Conservation (phyloP, 2,329 filamentous ascomycete genomes). For the Ceratocystis lukuohia region DNA sequence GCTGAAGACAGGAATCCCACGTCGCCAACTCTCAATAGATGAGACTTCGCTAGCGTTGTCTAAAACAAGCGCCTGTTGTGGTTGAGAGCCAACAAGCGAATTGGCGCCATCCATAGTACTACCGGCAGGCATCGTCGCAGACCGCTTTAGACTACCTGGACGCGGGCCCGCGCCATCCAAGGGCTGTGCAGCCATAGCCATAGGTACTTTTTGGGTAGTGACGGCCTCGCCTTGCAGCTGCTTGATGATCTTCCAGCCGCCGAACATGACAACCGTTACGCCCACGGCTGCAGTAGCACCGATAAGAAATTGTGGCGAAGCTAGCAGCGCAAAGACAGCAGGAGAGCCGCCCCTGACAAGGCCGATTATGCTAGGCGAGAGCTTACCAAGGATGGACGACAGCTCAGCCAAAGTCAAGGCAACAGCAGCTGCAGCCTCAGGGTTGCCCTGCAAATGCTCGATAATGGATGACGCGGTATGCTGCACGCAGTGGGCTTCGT, state of each 20-base stretch:
- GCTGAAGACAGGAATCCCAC: constrained; percentile 32
- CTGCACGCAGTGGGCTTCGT: constrained; percentile 81
- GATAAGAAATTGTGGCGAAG: constrained; percentile 88
- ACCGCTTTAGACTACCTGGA: background rate
- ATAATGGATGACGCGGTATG: constrained; percentile 76
- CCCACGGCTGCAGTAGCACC: constrained; percentile 79
- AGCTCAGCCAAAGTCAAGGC: constrained; percentile 87
- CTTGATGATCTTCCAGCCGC: constrained; percentile 95
- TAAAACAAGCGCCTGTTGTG: constrained; percentile 41
- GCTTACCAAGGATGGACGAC: constrained; percentile 64
- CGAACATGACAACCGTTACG: constrained; percentile 89
- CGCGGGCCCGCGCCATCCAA: background rate
- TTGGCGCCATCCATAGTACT: background rate
- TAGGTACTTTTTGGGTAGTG: constrained; percentile 23
- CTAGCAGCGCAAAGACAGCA: constrained; percentile 71
- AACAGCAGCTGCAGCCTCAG: constrained; percentile 85
- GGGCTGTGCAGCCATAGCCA: constrained; percentile 21
- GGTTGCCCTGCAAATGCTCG: constrained; percentile 52
- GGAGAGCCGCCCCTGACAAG: constrained; percentile 71
- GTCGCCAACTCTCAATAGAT: constrained; percentile 44
- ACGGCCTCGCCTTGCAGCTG: constrained; percentile 43
- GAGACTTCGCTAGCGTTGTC: constrained; percentile 36
- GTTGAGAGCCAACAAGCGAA: constrained; percentile 27
- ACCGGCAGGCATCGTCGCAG: constrained; percentile 20
- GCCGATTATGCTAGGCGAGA: constrained; percentile 66